phyloP scores from a whole-genome alignment of 495 filamentous ascomycete species.

The Halenospora varia region DNA sequence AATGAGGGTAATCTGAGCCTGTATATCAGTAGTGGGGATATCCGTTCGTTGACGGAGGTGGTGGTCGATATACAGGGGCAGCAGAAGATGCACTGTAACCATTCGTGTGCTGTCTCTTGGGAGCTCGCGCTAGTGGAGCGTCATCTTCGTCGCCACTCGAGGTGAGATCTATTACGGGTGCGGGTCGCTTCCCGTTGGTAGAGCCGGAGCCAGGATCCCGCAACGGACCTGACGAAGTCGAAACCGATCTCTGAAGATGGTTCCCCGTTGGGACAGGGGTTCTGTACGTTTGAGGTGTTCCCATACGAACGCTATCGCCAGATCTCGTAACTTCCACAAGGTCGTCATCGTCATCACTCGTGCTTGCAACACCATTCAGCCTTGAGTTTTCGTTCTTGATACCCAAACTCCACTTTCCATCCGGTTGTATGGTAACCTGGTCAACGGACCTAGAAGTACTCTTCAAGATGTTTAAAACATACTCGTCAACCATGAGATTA shows the following conservation, averaged over 20 bases:
- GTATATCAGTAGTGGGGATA: background rate
- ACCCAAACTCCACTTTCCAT: conserved; percentile 69
- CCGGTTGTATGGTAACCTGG: conserved; percentile 85
- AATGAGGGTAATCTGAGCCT: too few relatives aligned
- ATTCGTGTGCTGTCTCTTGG: conserved; percentile 46
- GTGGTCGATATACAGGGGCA: background rate
- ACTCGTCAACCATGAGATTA: conserved; percentile 82
- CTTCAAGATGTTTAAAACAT: conserved; percentile 76
- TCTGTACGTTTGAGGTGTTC: conserved; percentile 23
- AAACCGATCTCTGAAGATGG: conserved; percentile 34
- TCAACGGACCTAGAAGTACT: conserved; percentile 65
- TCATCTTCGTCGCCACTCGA: conserved; percentile 73
- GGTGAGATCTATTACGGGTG: conserved; percentile 76
- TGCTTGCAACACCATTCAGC: conserved; percentile 27
- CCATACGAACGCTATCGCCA: conserved; percentile 27
- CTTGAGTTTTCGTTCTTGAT: conserved; percentile 22
- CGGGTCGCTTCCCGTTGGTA: conserved; percentile 21
- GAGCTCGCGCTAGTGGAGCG: conserved; percentile 46
- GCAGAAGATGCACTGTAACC: background rate
- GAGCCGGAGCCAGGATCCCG: conserved; percentile 8
- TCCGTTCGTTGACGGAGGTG: background rate
- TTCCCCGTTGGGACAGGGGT: background rate
- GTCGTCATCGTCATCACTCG: conserved; percentile 62
- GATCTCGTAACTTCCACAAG: conserved; percentile 62
- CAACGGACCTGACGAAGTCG: conserved; percentile 30